phyloP scores from a whole-genome alignment of 164 flowering plant species.

The Nymphaea thermarum region DNA sequence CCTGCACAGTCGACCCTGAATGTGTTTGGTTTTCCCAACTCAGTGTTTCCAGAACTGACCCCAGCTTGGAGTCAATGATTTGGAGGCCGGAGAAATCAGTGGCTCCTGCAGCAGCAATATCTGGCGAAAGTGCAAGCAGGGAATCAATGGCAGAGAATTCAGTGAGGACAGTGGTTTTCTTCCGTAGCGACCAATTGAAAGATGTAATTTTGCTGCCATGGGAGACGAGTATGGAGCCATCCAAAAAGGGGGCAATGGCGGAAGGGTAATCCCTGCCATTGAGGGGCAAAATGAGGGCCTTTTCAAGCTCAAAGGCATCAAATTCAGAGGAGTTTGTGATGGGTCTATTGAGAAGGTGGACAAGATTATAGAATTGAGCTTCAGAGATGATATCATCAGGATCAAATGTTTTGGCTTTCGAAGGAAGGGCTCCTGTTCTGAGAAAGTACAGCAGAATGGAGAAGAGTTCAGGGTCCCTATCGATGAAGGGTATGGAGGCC shows the following conservation, averaged over 20 bases:
- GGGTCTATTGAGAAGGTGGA: constrained; percentile 34
- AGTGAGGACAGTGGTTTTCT: constrained; percentile 63
- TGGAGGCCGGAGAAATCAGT: constrained; percentile 84
- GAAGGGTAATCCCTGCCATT: constrained; percentile 78
- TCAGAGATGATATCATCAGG: constrained; percentile 55
- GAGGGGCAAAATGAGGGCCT: constrained; percentile 38
- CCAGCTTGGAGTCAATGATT: constrained; percentile 55
- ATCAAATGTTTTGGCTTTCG: constrained; percentile 55
- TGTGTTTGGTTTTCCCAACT: constrained; percentile 74
- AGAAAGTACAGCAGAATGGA: constrained; percentile 71
- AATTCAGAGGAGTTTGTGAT: constrained; percentile 64
- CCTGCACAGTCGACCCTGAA: constrained; percentile 77
- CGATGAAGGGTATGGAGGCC: constrained; percentile 39
- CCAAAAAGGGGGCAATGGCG: constrained; percentile 47
- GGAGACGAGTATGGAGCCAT: constrained; percentile 68
- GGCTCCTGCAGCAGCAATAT: constrained; percentile 72
- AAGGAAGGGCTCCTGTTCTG: constrained; percentile 73
- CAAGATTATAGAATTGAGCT: constrained; percentile 61
- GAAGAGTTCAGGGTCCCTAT: constrained; percentile 87
- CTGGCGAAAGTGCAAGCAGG: constrained; percentile 46
- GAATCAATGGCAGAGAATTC: constrained; percentile 72
- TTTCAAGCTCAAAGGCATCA: constrained; percentile 70
- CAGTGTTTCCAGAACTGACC: constrained; percentile 38
- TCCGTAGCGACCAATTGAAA: constrained; percentile 71
- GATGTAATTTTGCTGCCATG: constrained; percentile 91